Conservation (phyloP, 371 early-diverging fungal genomes). For the Fennellomyces sp. region DNA sequence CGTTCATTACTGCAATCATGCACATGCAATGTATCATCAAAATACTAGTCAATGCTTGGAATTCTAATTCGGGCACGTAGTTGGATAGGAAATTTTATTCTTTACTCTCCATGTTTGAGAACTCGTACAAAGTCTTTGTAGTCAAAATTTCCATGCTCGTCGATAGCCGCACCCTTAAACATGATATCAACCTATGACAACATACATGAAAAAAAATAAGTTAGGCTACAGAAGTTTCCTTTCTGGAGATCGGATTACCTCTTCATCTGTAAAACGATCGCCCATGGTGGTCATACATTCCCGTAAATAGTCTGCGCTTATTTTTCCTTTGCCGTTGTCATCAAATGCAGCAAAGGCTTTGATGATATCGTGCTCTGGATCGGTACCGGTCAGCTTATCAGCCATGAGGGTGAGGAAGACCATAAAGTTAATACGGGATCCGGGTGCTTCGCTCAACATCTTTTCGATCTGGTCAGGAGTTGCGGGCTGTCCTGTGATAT, state of each 20-base stretch:
- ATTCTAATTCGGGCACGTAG: no score
- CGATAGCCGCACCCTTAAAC: constrained; percentile 90
- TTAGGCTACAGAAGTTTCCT: background rate
- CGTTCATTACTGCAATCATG: no score
- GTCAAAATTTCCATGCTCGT: constrained; percentile 81
- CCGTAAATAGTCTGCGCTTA: constrained; percentile 79
- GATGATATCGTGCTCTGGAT: constrained; percentile 85
- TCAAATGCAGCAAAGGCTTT: constrained; percentile 92
- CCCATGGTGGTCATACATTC: constrained; percentile 91
- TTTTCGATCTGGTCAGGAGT: constrained; percentile 83
- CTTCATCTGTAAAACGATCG: constrained; percentile 89
- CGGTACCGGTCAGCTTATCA: constrained; percentile 89
- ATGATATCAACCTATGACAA: constrained; percentile 82
- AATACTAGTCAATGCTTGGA: no score
- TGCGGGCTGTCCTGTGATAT: constrained; percentile 71
- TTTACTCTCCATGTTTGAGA: constrained; percentile 91
- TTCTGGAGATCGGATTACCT: constrained; percentile 60
- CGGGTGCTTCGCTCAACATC: constrained; percentile 92
- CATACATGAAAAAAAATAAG: background rate
- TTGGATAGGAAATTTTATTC: background rate
- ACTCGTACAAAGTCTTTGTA: constrained; percentile 92
- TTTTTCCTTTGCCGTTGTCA: constrained; percentile 76
- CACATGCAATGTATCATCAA: no score
- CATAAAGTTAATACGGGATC: constrained; percentile 85
- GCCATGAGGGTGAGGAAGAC: constrained; percentile 94